phyloP scores from a whole-genome alignment of 352 stramenopile species.

The Phytophthora palmivora region DNA sequence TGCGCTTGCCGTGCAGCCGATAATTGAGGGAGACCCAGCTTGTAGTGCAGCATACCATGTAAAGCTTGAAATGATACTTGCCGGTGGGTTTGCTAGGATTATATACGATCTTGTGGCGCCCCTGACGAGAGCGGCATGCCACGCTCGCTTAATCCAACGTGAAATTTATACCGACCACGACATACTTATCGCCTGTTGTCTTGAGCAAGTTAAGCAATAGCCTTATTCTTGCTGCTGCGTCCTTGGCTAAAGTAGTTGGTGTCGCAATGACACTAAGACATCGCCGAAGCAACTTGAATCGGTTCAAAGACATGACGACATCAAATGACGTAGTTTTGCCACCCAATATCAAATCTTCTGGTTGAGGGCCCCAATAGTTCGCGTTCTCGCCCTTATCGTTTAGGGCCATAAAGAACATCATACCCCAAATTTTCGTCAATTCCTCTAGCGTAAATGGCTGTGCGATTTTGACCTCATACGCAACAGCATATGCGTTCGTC shows the following conservation, averaged over 20 bases:
- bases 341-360: slow-evolving; percentile 8
- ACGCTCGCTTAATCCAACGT: background rate
- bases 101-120: slow-evolving; percentile 4
- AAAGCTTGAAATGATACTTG: slow-evolving; percentile 7
- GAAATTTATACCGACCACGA: background rate
- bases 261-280: slow-evolving; percentile 2
- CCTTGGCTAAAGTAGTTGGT: background rate
- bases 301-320: slow-evolving; percentile 1
- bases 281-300: slow-evolving; percentile 1
- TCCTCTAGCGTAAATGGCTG: background rate
- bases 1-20: background rate
- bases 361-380: background rate
- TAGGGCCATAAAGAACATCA: slow-evolving; percentile 6
- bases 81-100: slow-evolving; percentile 1
- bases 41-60: slow-evolving; percentile 6
- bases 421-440: background rate
- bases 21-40: slow-evolving; percentile 4
- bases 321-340: slow-evolving; percentile 2
- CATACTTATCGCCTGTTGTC: background rate
- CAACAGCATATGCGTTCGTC: slow-evolving; percentile 3
- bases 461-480: background rate
- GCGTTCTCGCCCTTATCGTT: slow-evolving; percentile 8
- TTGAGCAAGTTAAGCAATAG: background rate
- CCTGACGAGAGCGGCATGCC: slow-evolving; percentile 3
- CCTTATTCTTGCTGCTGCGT: background rate